A percentile compares a stretch with the other conserved stretches of the same genome.
These are phyloP conservation scores for Pleurotus citrinopileatus DNA, from an alignment of 768 basidiomycete genomes.

Conservation along the genomic window DNA sequence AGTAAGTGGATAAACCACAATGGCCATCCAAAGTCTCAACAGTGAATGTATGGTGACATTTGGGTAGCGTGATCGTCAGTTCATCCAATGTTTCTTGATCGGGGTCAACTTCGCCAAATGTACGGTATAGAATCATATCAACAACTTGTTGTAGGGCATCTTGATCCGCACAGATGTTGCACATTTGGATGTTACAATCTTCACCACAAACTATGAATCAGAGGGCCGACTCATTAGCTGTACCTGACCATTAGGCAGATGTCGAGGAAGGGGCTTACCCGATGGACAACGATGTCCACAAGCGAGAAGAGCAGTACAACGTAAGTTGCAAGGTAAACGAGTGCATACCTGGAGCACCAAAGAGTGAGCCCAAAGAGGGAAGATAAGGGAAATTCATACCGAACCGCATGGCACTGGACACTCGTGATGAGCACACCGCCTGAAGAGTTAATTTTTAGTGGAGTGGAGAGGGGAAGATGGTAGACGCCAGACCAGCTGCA, in stretches of 20 bases:
- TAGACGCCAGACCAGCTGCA: conserved; percentile 46
- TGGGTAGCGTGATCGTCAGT: conserved; percentile 56
- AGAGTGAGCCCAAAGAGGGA: background rate
- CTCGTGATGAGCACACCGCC: conserved; percentile 49
- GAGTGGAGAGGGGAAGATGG: background rate
- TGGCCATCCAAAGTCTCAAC: conserved; percentile 69
- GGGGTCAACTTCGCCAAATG: conserved; percentile 45
- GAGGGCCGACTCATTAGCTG: background rate
- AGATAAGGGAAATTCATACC: conserved; percentile 35
- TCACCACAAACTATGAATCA: conserved; percentile 62
- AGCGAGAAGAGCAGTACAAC: conserved; percentile 41
- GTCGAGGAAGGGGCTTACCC: conserved; percentile 32
- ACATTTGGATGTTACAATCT: conserved; percentile 52
- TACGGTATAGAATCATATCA: conserved; percentile 55
- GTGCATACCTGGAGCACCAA: conserved; percentile 48
- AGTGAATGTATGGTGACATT: conserved; percentile 65
- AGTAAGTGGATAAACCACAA: conserved; percentile 49
- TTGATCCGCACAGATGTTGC: conserved; percentile 44
- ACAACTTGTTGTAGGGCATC: conserved; percentile 41
- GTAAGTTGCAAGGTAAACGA: conserved; percentile 59
- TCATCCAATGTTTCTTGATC: conserved; percentile 40
- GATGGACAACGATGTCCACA: conserved; percentile 72
- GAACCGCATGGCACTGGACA: conserved; percentile 71
- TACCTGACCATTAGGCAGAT: no score
- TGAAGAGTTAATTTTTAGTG: conserved; percentile 14